phyloP scores from a whole-genome alignment of 2,329 filamentous ascomycete species.

The Parascedosporium putredinis region DNA sequence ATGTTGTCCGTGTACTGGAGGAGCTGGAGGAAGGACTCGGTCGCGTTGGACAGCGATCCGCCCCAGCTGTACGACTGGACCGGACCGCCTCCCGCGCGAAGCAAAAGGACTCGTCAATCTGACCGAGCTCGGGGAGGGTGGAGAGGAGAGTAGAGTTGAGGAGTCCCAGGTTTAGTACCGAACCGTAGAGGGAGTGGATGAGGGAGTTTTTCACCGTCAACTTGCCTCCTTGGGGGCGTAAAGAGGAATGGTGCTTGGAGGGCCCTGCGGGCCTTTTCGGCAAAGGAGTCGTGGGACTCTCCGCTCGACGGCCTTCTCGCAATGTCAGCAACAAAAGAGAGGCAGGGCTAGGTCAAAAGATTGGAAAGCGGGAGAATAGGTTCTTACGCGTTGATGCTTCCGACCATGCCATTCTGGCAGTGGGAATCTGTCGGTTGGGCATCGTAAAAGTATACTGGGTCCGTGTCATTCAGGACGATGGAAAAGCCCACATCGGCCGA shows the following conservation, averaged over 20 bases:
- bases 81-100: conserved; percentile 22
- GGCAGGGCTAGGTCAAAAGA: neutral
- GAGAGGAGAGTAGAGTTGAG: conserved; percentile 17
- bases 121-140: conserved; percentile 16
- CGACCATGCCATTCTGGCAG: conserved; percentile 34
- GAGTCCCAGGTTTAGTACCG: conserved; percentile 17
- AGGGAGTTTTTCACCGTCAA: conserved; percentile 23
- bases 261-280: conserved; percentile 19
- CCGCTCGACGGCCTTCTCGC: conserved; percentile 9
- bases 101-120: neutral
- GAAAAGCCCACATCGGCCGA: conserved; percentile 23
- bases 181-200: conserved; percentile 18
- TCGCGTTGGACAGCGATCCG: conserved; percentile 17
- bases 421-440: conserved; percentile 22
- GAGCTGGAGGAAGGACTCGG: conserved; percentile 16
- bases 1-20: conserved; percentile 23
- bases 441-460: conserved; percentile 29
- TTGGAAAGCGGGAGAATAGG: neutral
- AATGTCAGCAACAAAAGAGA: conserved; percentile 3
- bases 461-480: conserved; percentile 19
- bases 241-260: conserved; percentile 22
- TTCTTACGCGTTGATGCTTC: conserved; percentile 30
- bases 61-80: conserved; percentile 24
- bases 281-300: conserved; percentile 19
- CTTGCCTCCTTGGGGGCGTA: conserved; percentile 21